Conservation (phyloP, 2,329 filamentous ascomycete genomes). For the Beauveria sp. region DNA sequence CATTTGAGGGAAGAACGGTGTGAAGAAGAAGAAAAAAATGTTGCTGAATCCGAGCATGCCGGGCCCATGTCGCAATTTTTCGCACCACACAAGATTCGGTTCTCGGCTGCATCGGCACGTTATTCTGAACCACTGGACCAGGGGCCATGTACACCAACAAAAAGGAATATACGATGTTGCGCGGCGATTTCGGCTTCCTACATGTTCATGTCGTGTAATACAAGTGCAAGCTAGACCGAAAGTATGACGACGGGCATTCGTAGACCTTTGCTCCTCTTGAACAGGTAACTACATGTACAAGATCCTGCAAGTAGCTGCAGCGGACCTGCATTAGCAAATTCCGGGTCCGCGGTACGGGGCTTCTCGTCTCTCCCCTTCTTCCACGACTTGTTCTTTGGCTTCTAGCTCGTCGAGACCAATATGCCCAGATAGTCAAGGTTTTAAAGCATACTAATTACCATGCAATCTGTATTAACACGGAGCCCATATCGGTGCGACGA, state of each 20-base stretch:
- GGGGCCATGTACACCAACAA: neutral
- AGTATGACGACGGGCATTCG: neutral
- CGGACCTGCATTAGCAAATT: neutral
- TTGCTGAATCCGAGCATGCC: neutral
- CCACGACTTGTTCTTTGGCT: neutral
- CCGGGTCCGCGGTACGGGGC: slow-evolving; percentile 5
- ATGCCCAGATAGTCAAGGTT: neutral
- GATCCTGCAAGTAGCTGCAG: neutral
- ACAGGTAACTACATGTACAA: neutral
- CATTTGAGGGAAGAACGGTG: no score
- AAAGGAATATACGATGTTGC: neutral
- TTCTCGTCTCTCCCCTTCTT: neutral
- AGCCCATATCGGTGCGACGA: neutral
- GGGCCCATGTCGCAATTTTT: neutral
- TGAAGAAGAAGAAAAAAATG: no score
- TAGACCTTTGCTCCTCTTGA: no score
- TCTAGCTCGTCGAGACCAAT: neutral
- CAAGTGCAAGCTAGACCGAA: neutral
- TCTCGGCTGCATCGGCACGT: neutral
- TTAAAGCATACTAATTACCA: neutral
- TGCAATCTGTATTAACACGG: neutral
- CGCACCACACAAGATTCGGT: neutral
- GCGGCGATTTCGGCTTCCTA: neutral
- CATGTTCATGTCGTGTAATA: neutral
- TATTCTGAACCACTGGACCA: neutral